A percentile compares a stretch with the other conserved stretches of the same genome.
These are phyloP conservation scores for Mesembryanthemum crystallinum DNA, from an alignment of 148 eudicot genomes.

Conservation along the genomic window DNA sequence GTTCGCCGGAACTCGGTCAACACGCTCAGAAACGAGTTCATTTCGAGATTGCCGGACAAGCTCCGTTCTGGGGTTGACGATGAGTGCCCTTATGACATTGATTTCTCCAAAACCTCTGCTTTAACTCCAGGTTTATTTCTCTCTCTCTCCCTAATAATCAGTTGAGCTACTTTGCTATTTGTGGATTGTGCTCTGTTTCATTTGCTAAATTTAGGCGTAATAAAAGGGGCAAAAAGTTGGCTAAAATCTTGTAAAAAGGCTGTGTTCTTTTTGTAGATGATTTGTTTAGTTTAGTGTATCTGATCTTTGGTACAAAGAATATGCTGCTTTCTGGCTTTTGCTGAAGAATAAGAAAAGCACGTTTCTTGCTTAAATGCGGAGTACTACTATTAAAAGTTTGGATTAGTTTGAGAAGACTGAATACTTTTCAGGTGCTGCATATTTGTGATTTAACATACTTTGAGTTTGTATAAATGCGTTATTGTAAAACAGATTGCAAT, in stretches of 20 bases:
- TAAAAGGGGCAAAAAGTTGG: neutral
- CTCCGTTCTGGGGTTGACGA: slow-evolving; percentile 54
- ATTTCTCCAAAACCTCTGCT: slow-evolving; percentile 39
- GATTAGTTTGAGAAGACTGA: neutral
- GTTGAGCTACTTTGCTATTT: neutral
- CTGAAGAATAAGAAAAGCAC: neutral
- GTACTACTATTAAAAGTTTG: neutral
- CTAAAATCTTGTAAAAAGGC: neutral
- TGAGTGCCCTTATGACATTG: slow-evolving; percentile 41
- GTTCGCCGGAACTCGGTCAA: slow-evolving; percentile 62
- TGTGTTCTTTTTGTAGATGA: neutral
- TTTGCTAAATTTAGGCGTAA: neutral
- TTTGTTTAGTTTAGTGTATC: neutral
- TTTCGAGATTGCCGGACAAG: slow-evolving; percentile 60
- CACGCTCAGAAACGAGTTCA: slow-evolving; percentile 55
- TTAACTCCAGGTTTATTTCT: slow-evolving; percentile 49
- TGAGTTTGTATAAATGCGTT: too few species aligned
- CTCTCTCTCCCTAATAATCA: neutral
- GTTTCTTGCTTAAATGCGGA: neutral
- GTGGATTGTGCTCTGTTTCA: neutral
- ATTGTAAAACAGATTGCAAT: too few species aligned
- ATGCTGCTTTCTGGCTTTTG: neutral
- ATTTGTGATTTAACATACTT: neutral
- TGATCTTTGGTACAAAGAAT: neutral
- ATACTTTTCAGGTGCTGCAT: too few species aligned